Evolutionary conservation across 208 protist species (phyloP).

Genomic region (Blechomonas ayalai): DNA sequence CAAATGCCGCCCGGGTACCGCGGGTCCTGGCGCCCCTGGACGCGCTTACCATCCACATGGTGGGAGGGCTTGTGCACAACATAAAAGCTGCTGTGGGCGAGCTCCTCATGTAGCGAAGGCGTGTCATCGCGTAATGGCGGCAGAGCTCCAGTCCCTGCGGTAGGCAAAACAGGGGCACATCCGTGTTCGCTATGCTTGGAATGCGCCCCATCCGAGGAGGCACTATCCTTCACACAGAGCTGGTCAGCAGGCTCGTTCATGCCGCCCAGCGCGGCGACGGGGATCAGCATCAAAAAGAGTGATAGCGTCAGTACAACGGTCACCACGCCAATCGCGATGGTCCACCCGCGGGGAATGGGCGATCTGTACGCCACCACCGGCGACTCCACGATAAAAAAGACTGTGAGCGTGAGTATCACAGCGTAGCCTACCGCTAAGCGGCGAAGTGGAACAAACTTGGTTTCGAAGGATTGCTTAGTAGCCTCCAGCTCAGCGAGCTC

Average conservation of each 20-base stretch:
- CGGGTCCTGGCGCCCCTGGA: constrained; percentile 41
- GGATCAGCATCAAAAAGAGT: constrained; percentile 40
- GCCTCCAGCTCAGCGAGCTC: constrained; percentile 23
- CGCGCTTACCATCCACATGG: too few relatives aligned
- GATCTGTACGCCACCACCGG: constrained; percentile 36
- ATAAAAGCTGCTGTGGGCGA: background rate
- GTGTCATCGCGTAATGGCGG: constrained; percentile 3
- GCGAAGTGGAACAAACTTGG: constrained; percentile 43
- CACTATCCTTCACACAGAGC: constrained; percentile 3
- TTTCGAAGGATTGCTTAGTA: constrained; percentile 26
- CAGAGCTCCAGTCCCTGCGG: background rate
- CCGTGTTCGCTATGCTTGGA: background rate
- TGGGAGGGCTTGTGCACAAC: too few relatives aligned
- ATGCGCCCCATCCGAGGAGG: background rate
- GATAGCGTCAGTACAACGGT: constrained; percentile 25
- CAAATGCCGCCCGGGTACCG: constrained; percentile 41
- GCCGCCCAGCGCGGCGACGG: constrained; percentile 33
- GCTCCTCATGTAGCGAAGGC: background rate
- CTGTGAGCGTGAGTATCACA: constrained; percentile 22
- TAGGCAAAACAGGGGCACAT: background rate
- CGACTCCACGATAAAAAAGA: constrained; percentile 52
- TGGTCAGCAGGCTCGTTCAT: constrained; percentile 40
- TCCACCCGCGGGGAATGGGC: constrained; percentile 9
- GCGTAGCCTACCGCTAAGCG: constrained; percentile 35
- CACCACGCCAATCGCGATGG: constrained; percentile 20